These are phyloP conservation scores for Globisporangium recalcitrans DNA, from an alignment of 352 stramenopile species.

Conservation along the genomic window DNA sequence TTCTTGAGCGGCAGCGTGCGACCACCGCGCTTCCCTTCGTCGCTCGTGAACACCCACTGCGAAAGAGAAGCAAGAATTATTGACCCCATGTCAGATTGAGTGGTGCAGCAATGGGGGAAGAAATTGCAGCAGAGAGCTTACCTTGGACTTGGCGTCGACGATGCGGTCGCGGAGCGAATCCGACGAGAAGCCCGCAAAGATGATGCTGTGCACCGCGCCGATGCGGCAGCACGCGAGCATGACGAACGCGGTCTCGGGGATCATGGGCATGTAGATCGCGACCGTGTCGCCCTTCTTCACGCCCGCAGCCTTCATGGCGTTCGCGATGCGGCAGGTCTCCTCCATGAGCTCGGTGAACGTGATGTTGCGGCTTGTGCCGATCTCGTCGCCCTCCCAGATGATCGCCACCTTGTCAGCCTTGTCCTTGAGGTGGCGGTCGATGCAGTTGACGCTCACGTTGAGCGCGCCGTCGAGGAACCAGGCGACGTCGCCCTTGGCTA, in stretches of 20 bases:
- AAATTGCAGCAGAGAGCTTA: neutral
- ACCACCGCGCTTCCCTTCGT: slow-evolving; percentile 91
- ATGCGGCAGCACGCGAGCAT: slow-evolving; percentile 98
- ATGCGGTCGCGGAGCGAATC: slow-evolving; percentile 95
- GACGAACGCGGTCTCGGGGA: slow-evolving; percentile 95
- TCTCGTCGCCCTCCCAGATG: slow-evolving; percentile 97
- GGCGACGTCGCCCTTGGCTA: slow-evolving; percentile 89
- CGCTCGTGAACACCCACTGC: slow-evolving; percentile 92
- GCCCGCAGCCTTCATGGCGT: slow-evolving; percentile 79
- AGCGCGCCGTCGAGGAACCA: slow-evolving; percentile 96
- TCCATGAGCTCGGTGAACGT: slow-evolving; percentile 90
- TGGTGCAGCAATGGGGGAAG: neutral
- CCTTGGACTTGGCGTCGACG: slow-evolving; percentile 69
- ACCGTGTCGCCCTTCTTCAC: slow-evolving; percentile 85
- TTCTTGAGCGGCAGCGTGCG: slow-evolving; percentile 93
- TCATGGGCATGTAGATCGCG: slow-evolving; percentile 98
- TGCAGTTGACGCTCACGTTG: slow-evolving; percentile 93
- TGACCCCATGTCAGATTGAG: neutral
- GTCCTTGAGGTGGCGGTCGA: slow-evolving; percentile 91
- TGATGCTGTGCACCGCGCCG: slow-evolving; percentile 93
- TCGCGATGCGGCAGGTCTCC: slow-evolving; percentile 90
- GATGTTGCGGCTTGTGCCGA: slow-evolving; percentile 82
- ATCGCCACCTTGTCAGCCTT: slow-evolving; percentile 91
- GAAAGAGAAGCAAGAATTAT: neutral
- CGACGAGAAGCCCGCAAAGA: slow-evolving; percentile 95